Evolutionary conservation across 768 basidiomycete genomes (phyloP), one percentile per base, ranked within the genome.

Genomic region (Termitomyces sp.): DNA sequence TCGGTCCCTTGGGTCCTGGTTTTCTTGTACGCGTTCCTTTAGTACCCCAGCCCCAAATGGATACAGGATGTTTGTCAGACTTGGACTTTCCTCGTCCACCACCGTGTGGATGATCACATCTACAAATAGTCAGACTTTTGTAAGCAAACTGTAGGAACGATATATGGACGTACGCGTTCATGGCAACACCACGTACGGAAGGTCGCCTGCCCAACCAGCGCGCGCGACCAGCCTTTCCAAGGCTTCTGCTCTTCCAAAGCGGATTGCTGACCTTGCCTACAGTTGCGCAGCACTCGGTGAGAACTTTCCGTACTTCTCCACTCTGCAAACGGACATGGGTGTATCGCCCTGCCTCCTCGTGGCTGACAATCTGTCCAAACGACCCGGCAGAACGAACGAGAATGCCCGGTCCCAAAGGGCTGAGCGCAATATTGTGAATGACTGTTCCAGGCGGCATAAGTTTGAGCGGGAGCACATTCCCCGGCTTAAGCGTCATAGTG

Each of bases 71-170:
- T 67, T 92, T 96, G 82, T 95, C 86, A 54, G 91, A 92, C 79
- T 99, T 98, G 56, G 89, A 91, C 72, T 96, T 98, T 62, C 96
- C 96, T 73, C 96, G 89, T 70, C 96, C 96, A 76, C 96, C 95
- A 71, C 95, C 95, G 68, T 97, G 94, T 57, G 96, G 94, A 71
- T 95, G 93, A 71, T 94, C 93, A 52, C 80, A 81, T 43, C 91
- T 94, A 53, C 9, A 27, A 38, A 20, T 31, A 55, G 40, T 55
- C 22, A 58, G 56, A 27, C 12, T 20, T 51, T 42, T 45, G 40
- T 31, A 18, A 38, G 23, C 15, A n/a, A 29, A 11, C 33, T 51
- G n/a, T 46, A 20, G 46, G 16, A 27, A 46, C 54, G 45, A 53
- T 53, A 40, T 6, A 47, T 52, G 49, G 57, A 78, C 88, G 40